Evolutionary conservation across 768 basidiomycete species (phyloP).

Genomic region (Hypholoma fasciculare): DNA sequence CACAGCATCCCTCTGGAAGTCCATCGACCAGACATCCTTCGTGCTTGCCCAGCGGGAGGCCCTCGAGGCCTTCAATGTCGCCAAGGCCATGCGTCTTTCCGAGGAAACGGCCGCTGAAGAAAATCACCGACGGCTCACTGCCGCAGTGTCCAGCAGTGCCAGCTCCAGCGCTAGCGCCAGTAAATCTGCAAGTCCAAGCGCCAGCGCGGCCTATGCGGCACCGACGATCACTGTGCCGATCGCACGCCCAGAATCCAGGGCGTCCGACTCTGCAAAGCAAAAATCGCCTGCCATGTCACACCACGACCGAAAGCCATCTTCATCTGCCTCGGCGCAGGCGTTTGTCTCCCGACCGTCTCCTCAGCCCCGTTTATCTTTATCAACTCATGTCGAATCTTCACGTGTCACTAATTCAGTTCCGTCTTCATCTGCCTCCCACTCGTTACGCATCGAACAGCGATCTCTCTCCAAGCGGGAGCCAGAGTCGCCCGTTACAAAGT

Average conservation of each 20-base stretch:
- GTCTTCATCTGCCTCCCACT: conserved; percentile 6
- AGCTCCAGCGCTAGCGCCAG: conserved; percentile 3
- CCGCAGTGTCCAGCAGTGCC: conserved; percentile 4
- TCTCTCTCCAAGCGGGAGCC: conserved; percentile 21
- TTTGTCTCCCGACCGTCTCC: conserved; percentile 6
- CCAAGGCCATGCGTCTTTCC: conserved; percentile 25
- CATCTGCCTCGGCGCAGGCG: conserved; percentile 8
- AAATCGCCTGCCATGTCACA: conserved; percentile 5
- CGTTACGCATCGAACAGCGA: conserved; percentile 15
- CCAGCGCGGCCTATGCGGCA: too few species aligned
- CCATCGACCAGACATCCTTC: conserved; percentile 27
- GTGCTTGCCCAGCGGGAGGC: conserved; percentile 29
- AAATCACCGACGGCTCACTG: conserved; percentile 9
- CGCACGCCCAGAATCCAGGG: conserved; percentile 9
- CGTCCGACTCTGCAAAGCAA: conserved; percentile 4
- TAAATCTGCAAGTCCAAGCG: not conserved
- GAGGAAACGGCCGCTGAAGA: conserved; percentile 26
- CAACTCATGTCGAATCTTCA: conserved; percentile 8
- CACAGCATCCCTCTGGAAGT: conserved; percentile 9
- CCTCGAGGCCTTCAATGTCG: conserved; percentile 28
- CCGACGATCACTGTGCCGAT: conserved; percentile 6
- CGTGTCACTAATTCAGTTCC: conserved; percentile 3
- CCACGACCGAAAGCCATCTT: conserved; percentile 13
- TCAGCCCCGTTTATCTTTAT: conserved; percentile 19
- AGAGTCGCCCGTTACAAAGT: not conserved